Percentiles rank a stretch among this genome's conserved stretches.
Evolutionary conservation across 2,329 filamentous ascomycete genomes (phyloP).

Genomic region (Scolecobasidium constrictum): DNA sequence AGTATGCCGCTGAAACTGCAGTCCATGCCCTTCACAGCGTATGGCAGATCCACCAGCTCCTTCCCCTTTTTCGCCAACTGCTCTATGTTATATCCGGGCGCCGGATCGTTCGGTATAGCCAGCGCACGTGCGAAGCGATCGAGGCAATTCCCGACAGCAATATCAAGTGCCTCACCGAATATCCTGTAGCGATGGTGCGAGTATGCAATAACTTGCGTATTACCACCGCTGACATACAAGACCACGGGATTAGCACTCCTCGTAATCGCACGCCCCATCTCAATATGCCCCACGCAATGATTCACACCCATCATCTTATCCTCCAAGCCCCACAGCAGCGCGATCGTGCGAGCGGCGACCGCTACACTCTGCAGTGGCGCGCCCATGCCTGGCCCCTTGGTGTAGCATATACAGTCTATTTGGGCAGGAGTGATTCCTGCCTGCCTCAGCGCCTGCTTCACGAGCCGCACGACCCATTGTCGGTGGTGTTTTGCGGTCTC

Average conservation of each 20-base stretch:
- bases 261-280: slow-evolving; percentile 94
- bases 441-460: slow-evolving; percentile 64
- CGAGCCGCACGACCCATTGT: slow-evolving; percentile 69
- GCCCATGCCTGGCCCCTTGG: slow-evolving; percentile 92
- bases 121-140: slow-evolving; percentile 91
- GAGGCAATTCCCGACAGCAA: slow-evolving; percentile 93
- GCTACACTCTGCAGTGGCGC: slow-evolving; percentile 82
- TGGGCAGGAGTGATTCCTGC: slow-evolving; percentile 46
- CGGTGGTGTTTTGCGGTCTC: slow-evolving; percentile 93
- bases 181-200: slow-evolving; percentile 91
- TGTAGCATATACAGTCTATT: slow-evolving; percentile 91
- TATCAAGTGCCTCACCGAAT: slow-evolving; percentile 95
- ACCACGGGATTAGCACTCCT: slow-evolving; percentile 86
- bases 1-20: slow-evolving; percentile 92
- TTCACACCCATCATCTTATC: slow-evolving; percentile 82
- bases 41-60: slow-evolving; percentile 75
- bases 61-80: slow-evolving; percentile 71
- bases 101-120: slow-evolving; percentile 87
- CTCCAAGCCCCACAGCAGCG: slow-evolving; percentile 59
- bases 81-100: slow-evolving; percentile 96
- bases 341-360: slow-evolving; percentile 70
- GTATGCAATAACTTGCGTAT: slow-evolving; percentile 97
- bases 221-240: slow-evolving; percentile 88
- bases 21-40: slow-evolving; percentile 98
- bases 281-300: slow-evolving; percentile 96